Evolutionary conservation across 2,329 filamentous ascomycete species (phyloP).

Genomic region (Aspergillus tubingensis): DNA sequence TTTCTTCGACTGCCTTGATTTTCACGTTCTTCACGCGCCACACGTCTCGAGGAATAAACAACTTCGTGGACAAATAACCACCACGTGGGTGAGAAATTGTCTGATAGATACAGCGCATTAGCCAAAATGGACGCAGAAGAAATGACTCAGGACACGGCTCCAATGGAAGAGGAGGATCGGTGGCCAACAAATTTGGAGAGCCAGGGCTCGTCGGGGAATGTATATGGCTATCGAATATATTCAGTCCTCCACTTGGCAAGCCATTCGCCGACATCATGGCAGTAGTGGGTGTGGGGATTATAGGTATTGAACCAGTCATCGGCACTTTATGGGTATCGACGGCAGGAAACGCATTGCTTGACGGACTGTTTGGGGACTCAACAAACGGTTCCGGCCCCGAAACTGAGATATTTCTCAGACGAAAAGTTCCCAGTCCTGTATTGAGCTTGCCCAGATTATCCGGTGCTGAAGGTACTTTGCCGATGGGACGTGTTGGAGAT

Average conservation of each 20-base stretch:
- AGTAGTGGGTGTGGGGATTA: constrained; percentile 68
- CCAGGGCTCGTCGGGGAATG: constrained; percentile 66
- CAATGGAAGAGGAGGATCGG: constrained; percentile 72
- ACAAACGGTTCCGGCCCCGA: constrained; percentile 63
- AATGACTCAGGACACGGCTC: constrained; percentile 90
- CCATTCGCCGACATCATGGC: constrained; percentile 60
- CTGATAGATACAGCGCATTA: constrained; percentile 93
- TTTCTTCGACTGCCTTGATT: constrained; percentile 87
- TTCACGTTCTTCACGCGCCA: constrained; percentile 95
- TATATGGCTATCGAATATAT: constrained; percentile 82
- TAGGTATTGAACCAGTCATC: constrained; percentile 57
- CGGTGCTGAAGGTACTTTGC: constrained; percentile 44
- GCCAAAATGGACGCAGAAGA: constrained; percentile 92
- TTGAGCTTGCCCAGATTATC: constrained; percentile 64
- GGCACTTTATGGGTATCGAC: constrained; percentile 48
- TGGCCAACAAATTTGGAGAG: constrained; percentile 63
- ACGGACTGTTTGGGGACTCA: constrained; percentile 71
- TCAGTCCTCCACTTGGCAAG: constrained; percentile 66
- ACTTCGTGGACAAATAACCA: constrained; percentile 84
- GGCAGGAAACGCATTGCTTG: constrained; percentile 66
- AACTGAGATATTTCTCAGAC: constrained; percentile 71
- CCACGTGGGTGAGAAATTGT: constrained; percentile 88
- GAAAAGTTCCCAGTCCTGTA: constrained; percentile 71
- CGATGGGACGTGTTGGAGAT: constrained; percentile 38
- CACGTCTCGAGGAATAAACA: constrained; percentile 89